Percentiles rank a stretch among this genome's conserved stretches.
phyloP scores from a whole-genome alignment of 805 yeast species.

The Peterozyma xylosa region DNA sequence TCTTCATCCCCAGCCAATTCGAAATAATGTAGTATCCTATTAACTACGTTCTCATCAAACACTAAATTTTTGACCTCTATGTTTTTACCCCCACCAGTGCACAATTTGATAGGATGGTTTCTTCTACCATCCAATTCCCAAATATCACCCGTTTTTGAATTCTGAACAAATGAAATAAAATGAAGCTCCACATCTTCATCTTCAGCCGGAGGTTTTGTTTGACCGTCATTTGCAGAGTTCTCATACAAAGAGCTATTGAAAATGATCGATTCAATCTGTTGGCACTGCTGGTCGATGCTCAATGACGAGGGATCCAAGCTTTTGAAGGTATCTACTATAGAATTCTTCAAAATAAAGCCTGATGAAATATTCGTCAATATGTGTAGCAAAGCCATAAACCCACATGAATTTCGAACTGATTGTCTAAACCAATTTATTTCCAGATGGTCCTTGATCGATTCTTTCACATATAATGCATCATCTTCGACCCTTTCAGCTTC shows the following conservation, averaged over 20 bases:
- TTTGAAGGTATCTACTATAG: constrained; percentile 16
- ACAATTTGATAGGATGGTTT: constrained; percentile 64
- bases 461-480: constrained; percentile 11
- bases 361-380: constrained; percentile 35
- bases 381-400: constrained; percentile 82
- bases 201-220: constrained; percentile 61
- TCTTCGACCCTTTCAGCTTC: constrained; percentile 47
- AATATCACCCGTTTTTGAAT: constrained; percentile 43
- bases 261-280: constrained; percentile 18
- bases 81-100: constrained; percentile 16
- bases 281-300: constrained; percentile 13
- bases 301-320: constrained; percentile 1
- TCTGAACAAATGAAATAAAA: constrained; percentile 65
- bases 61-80: constrained; percentile 37
- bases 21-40: constrained; percentile 62
- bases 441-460: constrained; percentile 20
- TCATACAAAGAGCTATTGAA: constrained; percentile 26
- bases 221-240: constrained; percentile 44
- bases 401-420: constrained; percentile 84
- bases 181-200: constrained; percentile 54
- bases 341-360: constrained; percentile 33
- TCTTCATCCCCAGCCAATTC: constrained; percentile 51
- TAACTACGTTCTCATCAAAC: constrained; percentile 39
- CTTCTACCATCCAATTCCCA: constrained; percentile 90
- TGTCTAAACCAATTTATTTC: constrained; percentile 75